Conservation (phyloP, 2,329 filamentous ascomycete species). For the Ilyonectria mors-panacis region DNA sequence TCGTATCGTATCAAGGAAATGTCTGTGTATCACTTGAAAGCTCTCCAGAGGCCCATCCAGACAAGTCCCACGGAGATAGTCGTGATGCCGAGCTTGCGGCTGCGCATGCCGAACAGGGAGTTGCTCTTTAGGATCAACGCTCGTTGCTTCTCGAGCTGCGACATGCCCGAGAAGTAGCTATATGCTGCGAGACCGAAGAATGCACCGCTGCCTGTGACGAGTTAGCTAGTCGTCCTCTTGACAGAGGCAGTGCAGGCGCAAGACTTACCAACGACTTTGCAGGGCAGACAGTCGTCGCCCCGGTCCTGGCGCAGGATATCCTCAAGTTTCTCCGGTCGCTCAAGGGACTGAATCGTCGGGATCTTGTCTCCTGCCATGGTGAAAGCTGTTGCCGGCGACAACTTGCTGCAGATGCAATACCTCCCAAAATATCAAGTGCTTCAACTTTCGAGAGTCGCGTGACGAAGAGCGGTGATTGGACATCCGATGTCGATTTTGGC, state of each 20-base stretch:
- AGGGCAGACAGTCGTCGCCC: slow-evolving; percentile 78
- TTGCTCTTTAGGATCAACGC: slow-evolving; percentile 77
- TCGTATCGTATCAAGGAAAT: slow-evolving; percentile 14
- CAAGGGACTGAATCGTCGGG: slow-evolving; percentile 67
- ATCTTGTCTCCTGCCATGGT: slow-evolving; percentile 58
- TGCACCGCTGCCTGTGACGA: slow-evolving; percentile 75
- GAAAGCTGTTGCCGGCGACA: slow-evolving; percentile 12
- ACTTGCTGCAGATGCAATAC: slow-evolving; percentile 10
- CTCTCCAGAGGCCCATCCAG: slow-evolving; percentile 79
- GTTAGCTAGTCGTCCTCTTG: slow-evolving; percentile 27
- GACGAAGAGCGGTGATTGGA: slow-evolving; percentile 41
- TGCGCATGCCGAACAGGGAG: slow-evolving; percentile 80
- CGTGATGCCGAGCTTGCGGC: slow-evolving; percentile 76
- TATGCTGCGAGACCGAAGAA: slow-evolving; percentile 84
- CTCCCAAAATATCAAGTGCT: slow-evolving; percentile 37
- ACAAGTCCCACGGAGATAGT: slow-evolving; percentile 77
- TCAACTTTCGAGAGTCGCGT: slow-evolving; percentile 30
- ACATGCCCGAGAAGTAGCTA: slow-evolving; percentile 82
- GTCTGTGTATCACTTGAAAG: slow-evolving; percentile 60
- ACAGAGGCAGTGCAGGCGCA: slow-evolving; percentile 9
- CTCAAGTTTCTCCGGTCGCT: slow-evolving; percentile 74
- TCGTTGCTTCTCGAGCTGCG: slow-evolving; percentile 77
- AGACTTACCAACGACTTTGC: slow-evolving; percentile 77
- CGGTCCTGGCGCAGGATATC: slow-evolving; percentile 70
- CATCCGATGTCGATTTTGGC: slow-evolving; percentile 15